A percentile compares a stretch with the other conserved stretches of the same genome.
Evolutionary conservation across 2,329 filamentous ascomycete species (phyloP).

Genomic region (Cercospora sp.): DNA sequence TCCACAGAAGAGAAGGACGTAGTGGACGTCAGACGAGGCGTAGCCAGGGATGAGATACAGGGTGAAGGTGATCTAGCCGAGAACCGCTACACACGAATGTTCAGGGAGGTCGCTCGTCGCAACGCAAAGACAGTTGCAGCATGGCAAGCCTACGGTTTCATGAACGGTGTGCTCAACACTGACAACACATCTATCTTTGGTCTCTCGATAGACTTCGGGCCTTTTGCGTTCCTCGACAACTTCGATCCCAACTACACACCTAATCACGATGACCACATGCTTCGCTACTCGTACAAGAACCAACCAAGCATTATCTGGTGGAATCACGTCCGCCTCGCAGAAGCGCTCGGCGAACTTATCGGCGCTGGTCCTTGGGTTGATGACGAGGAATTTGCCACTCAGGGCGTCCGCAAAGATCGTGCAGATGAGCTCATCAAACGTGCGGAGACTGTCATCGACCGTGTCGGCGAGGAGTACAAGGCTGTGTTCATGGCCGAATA

Average conservation of each 20-base stretch:
- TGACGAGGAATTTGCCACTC: constrained; percentile 65
- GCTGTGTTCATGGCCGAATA: constrained; percentile 86
- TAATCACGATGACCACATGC: constrained; percentile 88
- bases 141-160: constrained; percentile 99
- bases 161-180: constrained; percentile 96
- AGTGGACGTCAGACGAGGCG: constrained; percentile 41
- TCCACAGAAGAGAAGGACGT: constrained; percentile 52
- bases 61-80: constrained; percentile 66
- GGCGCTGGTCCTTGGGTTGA: constrained; percentile 75
- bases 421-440: constrained; percentile 70
- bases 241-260: constrained; percentile 94
- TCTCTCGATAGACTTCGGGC: constrained; percentile 89
- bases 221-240: constrained; percentile 96
- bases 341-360: constrained; percentile 83
- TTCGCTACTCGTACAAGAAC: constrained; percentile 89
- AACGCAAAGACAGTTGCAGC: constrained; percentile 86
- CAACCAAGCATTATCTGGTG: constrained; percentile 98
- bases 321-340: constrained; percentile 90
- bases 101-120: constrained; percentile 79
- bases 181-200: constrained; percentile 94
- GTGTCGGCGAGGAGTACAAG: constrained; percentile 83
- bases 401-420: constrained; percentile 70
- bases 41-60: constrained; percentile 58
- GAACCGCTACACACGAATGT: constrained; percentile 84
- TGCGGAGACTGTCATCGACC: constrained; percentile 80